A percentile compares a stretch with the other conserved stretches of the same genome.
These are phyloP conservation scores for Volvox reticuliferus DNA, from an alignment of 139 green algal genomes.

Conservation along the genomic window DNA sequence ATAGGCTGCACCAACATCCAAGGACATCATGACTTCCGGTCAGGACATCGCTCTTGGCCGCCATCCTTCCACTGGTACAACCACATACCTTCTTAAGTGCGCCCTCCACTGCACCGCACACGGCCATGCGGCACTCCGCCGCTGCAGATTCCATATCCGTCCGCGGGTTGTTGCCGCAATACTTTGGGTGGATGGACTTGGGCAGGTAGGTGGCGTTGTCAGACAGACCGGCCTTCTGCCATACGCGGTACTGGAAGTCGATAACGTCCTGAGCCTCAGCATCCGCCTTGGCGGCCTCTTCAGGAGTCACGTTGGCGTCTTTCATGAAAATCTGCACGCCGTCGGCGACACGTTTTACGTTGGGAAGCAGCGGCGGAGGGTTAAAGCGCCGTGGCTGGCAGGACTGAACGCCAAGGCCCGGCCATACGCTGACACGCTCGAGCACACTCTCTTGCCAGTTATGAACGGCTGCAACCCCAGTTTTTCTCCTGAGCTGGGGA, in stretches of 20 bases:
- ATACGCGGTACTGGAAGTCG: conserved; percentile 44
- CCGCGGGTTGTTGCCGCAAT: conserved; percentile 59
- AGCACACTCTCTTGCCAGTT: too few relatives aligned
- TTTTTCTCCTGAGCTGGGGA: too few relatives aligned
- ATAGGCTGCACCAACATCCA: too few relatives aligned
- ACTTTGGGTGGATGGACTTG: conserved; percentile 64
- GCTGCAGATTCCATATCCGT: conserved; percentile 72
- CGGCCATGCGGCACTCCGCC: conserved; percentile 83
- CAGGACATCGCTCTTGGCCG: too few relatives aligned
- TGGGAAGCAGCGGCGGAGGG: too few relatives aligned
- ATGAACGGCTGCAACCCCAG: too few relatives aligned
- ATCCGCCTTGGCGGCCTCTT: conserved; percentile 10
- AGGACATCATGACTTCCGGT: too few relatives aligned
- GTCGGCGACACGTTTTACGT: neutral
- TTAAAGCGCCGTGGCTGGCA: too few relatives aligned
- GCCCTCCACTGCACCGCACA: conserved; percentile 64
- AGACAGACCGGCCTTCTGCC: conserved; percentile 51
- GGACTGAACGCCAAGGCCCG: too few relatives aligned
- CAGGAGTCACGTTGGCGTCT: neutral
- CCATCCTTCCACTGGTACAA: too few relatives aligned
- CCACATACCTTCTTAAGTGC: conserved; percentile 52
- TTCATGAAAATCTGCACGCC: conserved; percentile 31
- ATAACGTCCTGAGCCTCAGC: conserved; percentile 38
- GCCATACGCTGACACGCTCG: too few relatives aligned
- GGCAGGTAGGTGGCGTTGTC: conserved; percentile 64